phyloP scores from a whole-genome alignment of 2,329 filamentous ascomycete genomes.

The Diaporthe ampelina region DNA sequence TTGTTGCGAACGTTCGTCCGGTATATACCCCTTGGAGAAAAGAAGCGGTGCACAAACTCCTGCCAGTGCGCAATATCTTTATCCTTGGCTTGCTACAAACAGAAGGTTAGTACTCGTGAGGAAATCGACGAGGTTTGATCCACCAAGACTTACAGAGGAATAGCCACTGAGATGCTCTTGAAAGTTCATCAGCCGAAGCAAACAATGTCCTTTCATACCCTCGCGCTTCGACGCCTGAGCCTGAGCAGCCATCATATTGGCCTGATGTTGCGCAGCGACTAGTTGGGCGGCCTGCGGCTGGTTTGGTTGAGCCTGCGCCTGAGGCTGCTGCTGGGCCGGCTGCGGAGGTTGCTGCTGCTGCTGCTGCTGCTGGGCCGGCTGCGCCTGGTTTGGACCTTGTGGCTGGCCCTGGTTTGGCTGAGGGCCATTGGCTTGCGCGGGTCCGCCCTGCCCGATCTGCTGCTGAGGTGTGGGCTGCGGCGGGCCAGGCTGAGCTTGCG shows the following conservation, averaged over 20 bases:
- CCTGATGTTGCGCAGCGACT: conserved; percentile 50
- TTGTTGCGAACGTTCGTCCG: conserved; percentile 55
- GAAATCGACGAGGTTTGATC: background rate
- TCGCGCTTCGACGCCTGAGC: conserved; percentile 64
- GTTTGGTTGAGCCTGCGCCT: conserved; percentile 55
- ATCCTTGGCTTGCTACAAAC: conserved; percentile 65
- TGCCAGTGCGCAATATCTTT: conserved; percentile 83
- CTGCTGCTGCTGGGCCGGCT: conserved; percentile 62
- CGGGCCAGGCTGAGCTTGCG: conserved; percentile 45
- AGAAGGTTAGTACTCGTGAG: background rate
- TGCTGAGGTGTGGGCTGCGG: conserved; percentile 49
- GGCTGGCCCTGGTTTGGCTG: conserved; percentile 55
- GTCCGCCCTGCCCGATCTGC: conserved; percentile 50
- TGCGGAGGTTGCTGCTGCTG: conserved; percentile 55
- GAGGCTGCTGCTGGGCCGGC: conserved; percentile 56
- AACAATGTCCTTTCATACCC: conserved; percentile 68
- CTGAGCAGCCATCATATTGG: conserved; percentile 44
- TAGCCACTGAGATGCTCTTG: conserved; percentile 72
- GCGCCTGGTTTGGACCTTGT: conserved; percentile 50
- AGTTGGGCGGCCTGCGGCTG: conserved; percentile 57
- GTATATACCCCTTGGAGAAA: conserved; percentile 82
- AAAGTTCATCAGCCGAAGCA: conserved; percentile 74
- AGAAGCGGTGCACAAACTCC: conserved; percentile 84
- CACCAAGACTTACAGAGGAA: conserved; percentile 58
- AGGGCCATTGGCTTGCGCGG: conserved; percentile 50